Evolutionary conservation across 179 eudicot species (phyloP), one percentile per base, ranked within the genome.

Genomic region (Corrigiola litoralis): DNA sequence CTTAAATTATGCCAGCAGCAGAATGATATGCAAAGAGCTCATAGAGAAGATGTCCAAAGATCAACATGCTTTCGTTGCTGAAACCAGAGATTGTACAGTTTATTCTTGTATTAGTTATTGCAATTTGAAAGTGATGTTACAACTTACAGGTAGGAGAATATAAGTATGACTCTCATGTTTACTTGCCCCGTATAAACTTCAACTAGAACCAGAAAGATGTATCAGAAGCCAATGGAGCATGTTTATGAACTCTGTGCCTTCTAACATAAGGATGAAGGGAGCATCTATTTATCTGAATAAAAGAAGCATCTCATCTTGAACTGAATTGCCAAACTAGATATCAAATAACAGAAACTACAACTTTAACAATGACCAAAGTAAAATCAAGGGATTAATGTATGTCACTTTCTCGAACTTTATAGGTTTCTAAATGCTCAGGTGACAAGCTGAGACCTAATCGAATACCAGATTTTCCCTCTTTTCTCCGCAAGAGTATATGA

Each of bases 1-100:
- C 45, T 33, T 33, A 36, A 60, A 41, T 12, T 33, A 56, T 33
- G 16, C 3, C 45, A 20, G 28, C 33, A 29, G 52, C 52, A 11
- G 16, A 25, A 24, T 31, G 46, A 10, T 34, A 7, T n/a, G n/a
- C n/a, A 31, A 8, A 37, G 28, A 54, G 55, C 52, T 77, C 85
- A 81, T n/a, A 67, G 29, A 59, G 79, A 58, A 18, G 80, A 67
- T 44, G 69, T 76, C 85, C 95, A 82, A 68, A 79, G 79, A 21
- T 85, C 82, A 13, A 33, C 23, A 49, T 89, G 77, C 79, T 81
- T 87, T 58, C 97, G 82, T 45, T 87, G 97, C 95, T 89, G 88
- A 74, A 79, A 77, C 56, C 63, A 28, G 60, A 69, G 54, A 66
- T 12, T 1, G 55, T 5, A 38, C 8, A 24, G 57, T 17, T 31